Base-by-base conservation (phyloP, 441 rosid genomes). In the Populus hybrid region DNA sequence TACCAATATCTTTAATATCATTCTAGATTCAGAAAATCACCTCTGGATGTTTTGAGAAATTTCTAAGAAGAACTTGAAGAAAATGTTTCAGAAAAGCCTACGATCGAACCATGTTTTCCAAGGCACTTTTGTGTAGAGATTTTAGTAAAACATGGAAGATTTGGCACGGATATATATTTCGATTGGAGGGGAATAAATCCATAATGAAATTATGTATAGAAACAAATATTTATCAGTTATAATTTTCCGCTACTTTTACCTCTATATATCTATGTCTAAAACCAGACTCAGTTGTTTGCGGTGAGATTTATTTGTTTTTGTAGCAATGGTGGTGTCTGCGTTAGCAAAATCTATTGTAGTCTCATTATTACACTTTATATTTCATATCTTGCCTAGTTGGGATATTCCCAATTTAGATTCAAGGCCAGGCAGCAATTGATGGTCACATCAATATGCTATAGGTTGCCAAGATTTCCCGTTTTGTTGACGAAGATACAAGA, bases 381-480 rank as follows among this genome's bases (percentile, higher is more conserved):
- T 61, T 23, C 66, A 21, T 21, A 61, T 61, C 66, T 23, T 21
- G 66, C 28, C 28, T 32, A 61, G 34, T 20, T 20, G 32, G 46
- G 38, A 38, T 21, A 18, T 28, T 30, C 18, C 32, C 18, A 16
- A 57, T 6, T 26, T 3, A 20, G 59, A 46, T 63, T 40, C 42
- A 23, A 28, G 70, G 9, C 40, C 18, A 34, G 16, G 20, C 20
- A 63, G 10, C 23, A 28, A 61, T 40, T 9, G 50, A 9, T 67
- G 38, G 79, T 78, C 74, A 67, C 67, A 67, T 78, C 77, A 68
- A 36, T 75, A 67, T 72, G 66, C 57, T 70, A 28, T 24, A 46
- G 63, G 18, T 24, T 26, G 71, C 63, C 24, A 63, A 72, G 7
- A 38, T 77, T 72, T 12, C 26, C 30, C 34, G 30, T 28, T 65